Percentiles rank a stretch among this genome's conserved stretches.
These are phyloP conservation scores for Geotrichum armillariae DNA, from an alignment of 1,139 yeast species.

Conservation along the genomic window DNA sequence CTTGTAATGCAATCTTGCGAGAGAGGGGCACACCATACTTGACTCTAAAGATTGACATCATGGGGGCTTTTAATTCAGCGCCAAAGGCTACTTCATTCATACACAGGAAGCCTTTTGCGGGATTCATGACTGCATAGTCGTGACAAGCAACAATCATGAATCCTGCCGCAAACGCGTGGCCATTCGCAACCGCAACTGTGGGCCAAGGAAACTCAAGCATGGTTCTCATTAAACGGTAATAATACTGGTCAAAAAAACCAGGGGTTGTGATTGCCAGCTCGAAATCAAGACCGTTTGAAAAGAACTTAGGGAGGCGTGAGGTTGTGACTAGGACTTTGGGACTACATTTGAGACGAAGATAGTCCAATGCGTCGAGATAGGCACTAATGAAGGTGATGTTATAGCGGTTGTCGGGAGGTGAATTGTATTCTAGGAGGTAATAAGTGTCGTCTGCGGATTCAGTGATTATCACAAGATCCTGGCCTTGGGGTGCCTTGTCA, in stretches of 20 bases:
- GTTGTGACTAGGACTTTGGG: slow-evolving; percentile 41
- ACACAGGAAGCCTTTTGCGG: slow-evolving; percentile 40
- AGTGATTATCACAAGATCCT: slow-evolving; percentile 21
- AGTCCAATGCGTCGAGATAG: slow-evolving; percentile 37
- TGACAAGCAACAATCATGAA: slow-evolving; percentile 42
- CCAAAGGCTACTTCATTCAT: slow-evolving; percentile 44
- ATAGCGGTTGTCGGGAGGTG: slow-evolving; percentile 41
- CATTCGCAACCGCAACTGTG: slow-evolving; percentile 41
- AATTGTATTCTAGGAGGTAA: slow-evolving; percentile 36
- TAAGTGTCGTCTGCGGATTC: slow-evolving; percentile 30
- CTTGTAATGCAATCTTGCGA: slow-evolving; percentile 36
- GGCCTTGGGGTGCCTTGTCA: slow-evolving; percentile 17
- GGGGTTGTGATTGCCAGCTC: slow-evolving; percentile 37
- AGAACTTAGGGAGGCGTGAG: slow-evolving; percentile 40
- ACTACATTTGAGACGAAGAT: slow-evolving; percentile 28
- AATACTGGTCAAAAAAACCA: slow-evolving; percentile 36
- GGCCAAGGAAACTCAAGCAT: slow-evolving; percentile 43
- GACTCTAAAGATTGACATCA: slow-evolving; percentile 38
- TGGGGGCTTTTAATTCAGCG: slow-evolving; percentile 39
- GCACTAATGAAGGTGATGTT: slow-evolving; percentile 36
- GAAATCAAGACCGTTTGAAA: slow-evolving; percentile 43
- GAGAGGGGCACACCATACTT: slow-evolving; percentile 35
- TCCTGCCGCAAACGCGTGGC: slow-evolving; percentile 46
- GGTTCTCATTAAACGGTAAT: slow-evolving; percentile 37
- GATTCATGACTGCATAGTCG: slow-evolving; percentile 44